These are phyloP conservation scores for Pouteria glomerata DNA, from an alignment of 148 eudicot genomes.

Conservation along the genomic window DNA sequence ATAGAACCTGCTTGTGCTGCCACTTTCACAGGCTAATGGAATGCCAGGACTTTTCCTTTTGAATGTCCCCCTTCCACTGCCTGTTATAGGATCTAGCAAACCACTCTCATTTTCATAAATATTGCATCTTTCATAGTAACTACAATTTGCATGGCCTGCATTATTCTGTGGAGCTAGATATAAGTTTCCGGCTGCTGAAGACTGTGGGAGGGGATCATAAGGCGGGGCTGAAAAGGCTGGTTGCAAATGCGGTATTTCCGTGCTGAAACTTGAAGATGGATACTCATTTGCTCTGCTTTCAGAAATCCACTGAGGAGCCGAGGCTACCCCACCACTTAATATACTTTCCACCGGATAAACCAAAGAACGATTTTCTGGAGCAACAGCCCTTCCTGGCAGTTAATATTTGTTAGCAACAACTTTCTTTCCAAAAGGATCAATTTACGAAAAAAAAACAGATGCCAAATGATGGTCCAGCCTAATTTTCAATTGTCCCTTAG, in stretches of 20 bases:
- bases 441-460: background rate
- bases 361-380: conserved; percentile 19
- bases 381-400: conserved; percentile 22
- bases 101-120: conserved; percentile 9
- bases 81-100: conserved; percentile 7
- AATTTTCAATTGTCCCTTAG: background rate
- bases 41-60: conserved; percentile 25
- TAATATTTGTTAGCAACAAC: background rate
- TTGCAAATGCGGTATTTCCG: conserved; percentile 13
- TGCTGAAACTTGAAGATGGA: conserved; percentile 22
- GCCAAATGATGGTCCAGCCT: background rate
- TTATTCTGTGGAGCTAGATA: conserved; percentile 10
- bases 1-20: conserved; percentile 23
- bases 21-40: conserved; percentile 16
- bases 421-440: background rate
- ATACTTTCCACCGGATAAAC: conserved; percentile 8
- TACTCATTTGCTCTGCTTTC: conserved; percentile 12
- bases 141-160: conserved; percentile 5
- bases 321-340: conserved; percentile 12
- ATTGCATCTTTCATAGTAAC: conserved; percentile 8
- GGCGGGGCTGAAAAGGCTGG: conserved; percentile 18
- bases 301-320: conserved; percentile 18
- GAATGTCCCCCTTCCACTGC: conserved; percentile 12
- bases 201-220: conserved; percentile 14
- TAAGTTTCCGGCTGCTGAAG: conserved; percentile 15